phyloP scores from a whole-genome alignment of 257 asterid genomes.

The Scutellaria galericulata region DNA sequence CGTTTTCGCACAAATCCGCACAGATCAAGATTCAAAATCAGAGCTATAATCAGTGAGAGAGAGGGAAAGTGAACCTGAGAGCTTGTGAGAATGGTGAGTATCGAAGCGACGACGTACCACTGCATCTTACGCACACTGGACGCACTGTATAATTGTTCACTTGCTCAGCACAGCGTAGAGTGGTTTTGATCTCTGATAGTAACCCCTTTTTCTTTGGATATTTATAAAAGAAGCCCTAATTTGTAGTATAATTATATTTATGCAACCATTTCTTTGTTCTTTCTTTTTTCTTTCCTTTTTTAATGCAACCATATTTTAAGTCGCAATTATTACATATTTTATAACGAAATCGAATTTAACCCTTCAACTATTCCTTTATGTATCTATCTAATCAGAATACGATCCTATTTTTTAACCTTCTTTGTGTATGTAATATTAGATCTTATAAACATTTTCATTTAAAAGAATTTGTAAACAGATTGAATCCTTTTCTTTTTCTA shows the following conservation, averaged over 20 bases:
- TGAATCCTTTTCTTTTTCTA: background rate
- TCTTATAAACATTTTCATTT: background rate
- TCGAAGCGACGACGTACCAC: conserved; percentile 94
- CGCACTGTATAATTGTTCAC: conserved; percentile 28
- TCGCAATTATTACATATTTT: no score
- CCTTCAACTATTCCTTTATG: no score
- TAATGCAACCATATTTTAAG: no score
- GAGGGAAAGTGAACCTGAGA: conserved; percentile 71
- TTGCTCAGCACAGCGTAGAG: conserved; percentile 25
- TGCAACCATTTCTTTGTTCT: background rate
- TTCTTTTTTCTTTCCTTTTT: no score
- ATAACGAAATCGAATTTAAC: no score
- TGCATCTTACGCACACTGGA: conserved; percentile 54
- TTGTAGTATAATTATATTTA: conserved; percentile 3
- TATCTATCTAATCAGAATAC: no score
- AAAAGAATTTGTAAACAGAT: background rate
- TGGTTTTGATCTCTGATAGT: conserved; percentile 30
- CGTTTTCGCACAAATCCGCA: background rate
- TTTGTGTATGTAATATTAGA: background rate
- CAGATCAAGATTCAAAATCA: conserved; percentile 31
- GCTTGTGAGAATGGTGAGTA: conserved; percentile 93
- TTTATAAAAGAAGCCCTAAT: conserved; percentile 34
- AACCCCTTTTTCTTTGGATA: conserved; percentile 22
- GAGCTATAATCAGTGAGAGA: conserved; percentile 26
- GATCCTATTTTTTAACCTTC: no score